A percentile compares a stretch with the other conserved stretches of the same genome.
Conservation (phyloP, 768 basidiomycete species). For the Xerocomus potaroensis region DNA sequence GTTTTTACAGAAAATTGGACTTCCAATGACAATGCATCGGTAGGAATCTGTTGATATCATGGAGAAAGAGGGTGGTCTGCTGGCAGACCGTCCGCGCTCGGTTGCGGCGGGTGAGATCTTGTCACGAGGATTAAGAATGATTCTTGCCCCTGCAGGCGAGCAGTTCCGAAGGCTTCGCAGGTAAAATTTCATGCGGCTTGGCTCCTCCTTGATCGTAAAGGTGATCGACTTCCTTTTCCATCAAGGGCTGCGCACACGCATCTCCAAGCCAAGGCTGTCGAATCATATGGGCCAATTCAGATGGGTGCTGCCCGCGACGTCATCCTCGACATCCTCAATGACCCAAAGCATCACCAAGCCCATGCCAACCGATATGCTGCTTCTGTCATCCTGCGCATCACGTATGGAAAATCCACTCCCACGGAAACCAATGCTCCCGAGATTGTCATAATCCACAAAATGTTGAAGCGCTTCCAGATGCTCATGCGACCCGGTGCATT, state of each 20-base stretch:
- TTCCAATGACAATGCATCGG: neutral
- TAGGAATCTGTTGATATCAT: constrained; percentile 61
- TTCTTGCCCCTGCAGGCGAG: constrained; percentile 54
- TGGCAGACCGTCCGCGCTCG: constrained; percentile 51
- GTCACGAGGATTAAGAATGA: constrained; percentile 53
- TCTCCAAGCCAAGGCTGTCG: constrained; percentile 49
- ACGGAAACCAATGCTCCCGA: constrained; percentile 29
- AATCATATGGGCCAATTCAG: constrained; percentile 47
- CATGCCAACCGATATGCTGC: constrained; percentile 46
- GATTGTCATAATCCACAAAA: constrained; percentile 31
- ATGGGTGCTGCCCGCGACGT: constrained; percentile 34
- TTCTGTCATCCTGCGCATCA: constrained; percentile 33
- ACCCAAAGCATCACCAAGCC: constrained; percentile 45
- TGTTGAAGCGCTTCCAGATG: constrained; percentile 33
- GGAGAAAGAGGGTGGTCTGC: constrained; percentile 58
- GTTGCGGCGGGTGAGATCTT: constrained; percentile 59
- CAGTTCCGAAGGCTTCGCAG: constrained; percentile 58
- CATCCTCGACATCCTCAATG: constrained; percentile 28
- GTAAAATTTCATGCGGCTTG: constrained; percentile 25
- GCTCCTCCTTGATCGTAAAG: neutral
- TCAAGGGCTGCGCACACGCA: constrained; percentile 55
- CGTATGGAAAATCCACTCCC: constrained; percentile 33
- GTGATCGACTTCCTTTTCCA: neutral
- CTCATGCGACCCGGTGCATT: constrained; percentile 35
- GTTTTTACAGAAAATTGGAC: neutral